A percentile compares a stretch with the other conserved stretches of the same genome.
Evolutionary conservation across 2,329 filamentous ascomycete species (phyloP).

Genomic region (Fusarium buxicola): DNA sequence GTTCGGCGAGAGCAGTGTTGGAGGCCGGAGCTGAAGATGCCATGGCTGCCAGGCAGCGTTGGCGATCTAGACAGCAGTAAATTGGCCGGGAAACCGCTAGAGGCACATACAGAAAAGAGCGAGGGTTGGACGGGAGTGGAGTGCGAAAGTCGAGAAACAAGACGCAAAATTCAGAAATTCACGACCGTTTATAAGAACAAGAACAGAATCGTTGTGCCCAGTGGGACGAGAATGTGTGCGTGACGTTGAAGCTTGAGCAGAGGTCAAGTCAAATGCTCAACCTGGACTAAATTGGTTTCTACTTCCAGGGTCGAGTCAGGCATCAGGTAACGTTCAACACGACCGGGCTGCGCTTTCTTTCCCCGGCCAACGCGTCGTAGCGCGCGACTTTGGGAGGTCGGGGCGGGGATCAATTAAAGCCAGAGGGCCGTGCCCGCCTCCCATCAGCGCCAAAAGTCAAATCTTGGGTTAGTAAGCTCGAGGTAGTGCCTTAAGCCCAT

Average conservation of each 20-base stretch:
- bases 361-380: conserved; percentile 40
- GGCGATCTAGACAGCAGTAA: conserved; percentile 55
- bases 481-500: too few species aligned
- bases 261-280: conserved; percentile 21
- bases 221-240: conserved; percentile 14
- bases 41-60: conserved; percentile 55
- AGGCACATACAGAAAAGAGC: conserved; percentile 38
- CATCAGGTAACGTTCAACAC: conserved; percentile 24
- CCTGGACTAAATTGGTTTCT: conserved; percentile 21
- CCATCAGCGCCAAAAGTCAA: background rate
- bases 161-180: conserved; percentile 6
- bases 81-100: conserved; percentile 42
- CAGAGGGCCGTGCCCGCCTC: conserved; percentile 36
- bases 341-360: conserved; percentile 37
- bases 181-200: background rate
- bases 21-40: conserved; percentile 56
- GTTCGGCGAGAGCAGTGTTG: conserved; percentile 59
- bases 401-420: conserved; percentile 45
- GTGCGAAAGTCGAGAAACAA: conserved; percentile 5
- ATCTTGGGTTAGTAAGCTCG: too few species aligned
- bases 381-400: conserved; percentile 34
- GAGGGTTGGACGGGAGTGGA: conserved; percentile 7
- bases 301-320: conserved; percentile 13
- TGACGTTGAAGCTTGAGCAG: conserved; percentile 26
- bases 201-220: background rate